phyloP scores from a whole-genome alignment of 2,329 filamentous ascomycete genomes.

The Ceratocystiopsis minuta region DNA sequence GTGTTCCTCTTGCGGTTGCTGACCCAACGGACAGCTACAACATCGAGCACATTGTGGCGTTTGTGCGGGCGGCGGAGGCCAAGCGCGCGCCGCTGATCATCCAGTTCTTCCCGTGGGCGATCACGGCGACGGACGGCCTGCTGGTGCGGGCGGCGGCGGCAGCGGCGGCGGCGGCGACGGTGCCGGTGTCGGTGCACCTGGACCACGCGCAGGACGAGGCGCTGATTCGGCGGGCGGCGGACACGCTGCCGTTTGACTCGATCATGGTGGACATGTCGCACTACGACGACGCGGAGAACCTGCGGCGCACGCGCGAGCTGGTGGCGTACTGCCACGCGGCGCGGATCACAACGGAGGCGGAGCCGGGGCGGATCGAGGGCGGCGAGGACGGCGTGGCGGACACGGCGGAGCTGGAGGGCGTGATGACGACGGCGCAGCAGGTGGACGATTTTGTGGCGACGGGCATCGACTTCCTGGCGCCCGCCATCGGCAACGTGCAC shows the following conservation, averaged over 20 bases:
- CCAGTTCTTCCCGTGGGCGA: slow-evolving; percentile 57
- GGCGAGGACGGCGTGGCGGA: slow-evolving; percentile 47
- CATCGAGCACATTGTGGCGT: slow-evolving; percentile 29
- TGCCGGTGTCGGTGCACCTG: slow-evolving; percentile 45
- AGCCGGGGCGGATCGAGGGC: slow-evolving; percentile 46
- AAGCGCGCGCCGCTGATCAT: slow-evolving; percentile 52
- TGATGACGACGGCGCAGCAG: slow-evolving; percentile 41
- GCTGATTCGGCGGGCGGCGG: slow-evolving; percentile 40
- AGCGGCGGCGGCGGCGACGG: slow-evolving; percentile 35
- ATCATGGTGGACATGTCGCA: slow-evolving; percentile 63
- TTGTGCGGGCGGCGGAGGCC: slow-evolving; percentile 49
- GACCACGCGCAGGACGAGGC: slow-evolving; percentile 49
- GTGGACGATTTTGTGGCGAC: slow-evolving; percentile 41
- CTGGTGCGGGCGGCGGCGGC: slow-evolving; percentile 37
- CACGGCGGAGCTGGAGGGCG: slow-evolving; percentile 17
- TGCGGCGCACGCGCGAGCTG: slow-evolving; percentile 40
- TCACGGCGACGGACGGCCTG: slow-evolving; percentile 42
- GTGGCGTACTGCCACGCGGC: slow-evolving; percentile 44
- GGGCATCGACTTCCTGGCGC: slow-evolving; percentile 46
- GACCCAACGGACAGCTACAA: slow-evolving; percentile 20
- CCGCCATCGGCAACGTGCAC: slow-evolving; percentile 49
- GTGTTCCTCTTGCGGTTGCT: no score
- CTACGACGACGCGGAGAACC: slow-evolving; percentile 49
- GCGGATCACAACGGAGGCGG: slow-evolving; percentile 49
- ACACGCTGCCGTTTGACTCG: slow-evolving; percentile 44